A percentile compares a stretch with the other conserved stretches of the same genome.
phyloP scores from a whole-genome alignment of 2,329 filamentous ascomycete genomes.

The Colletotrichum truncatum region DNA sequence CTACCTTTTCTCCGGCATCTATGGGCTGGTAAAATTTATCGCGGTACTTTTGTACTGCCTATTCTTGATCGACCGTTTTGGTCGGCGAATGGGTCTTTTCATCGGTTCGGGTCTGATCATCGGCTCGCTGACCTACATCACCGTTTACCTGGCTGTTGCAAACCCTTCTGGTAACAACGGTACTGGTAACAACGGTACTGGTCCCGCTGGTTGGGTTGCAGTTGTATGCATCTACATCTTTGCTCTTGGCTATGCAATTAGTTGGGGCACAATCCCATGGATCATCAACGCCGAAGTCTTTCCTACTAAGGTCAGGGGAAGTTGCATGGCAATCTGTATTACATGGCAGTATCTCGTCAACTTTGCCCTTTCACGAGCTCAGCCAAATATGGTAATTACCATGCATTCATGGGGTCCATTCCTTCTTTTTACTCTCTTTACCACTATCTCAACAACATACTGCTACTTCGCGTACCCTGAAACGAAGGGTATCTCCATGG shows the following conservation, averaged over 20 bases:
- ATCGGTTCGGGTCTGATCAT: background rate
- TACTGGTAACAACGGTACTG: background rate
- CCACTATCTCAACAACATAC: background rate
- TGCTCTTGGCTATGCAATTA: background rate
- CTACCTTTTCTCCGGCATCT: background rate
- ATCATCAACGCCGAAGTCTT: background rate
- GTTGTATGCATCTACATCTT: background rate
- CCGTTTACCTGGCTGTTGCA: background rate
- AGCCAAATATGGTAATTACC: background rate
- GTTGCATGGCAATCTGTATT: background rate
- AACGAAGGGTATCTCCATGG: conserved; percentile 38
- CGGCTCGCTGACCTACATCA: background rate
- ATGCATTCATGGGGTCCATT: background rate
- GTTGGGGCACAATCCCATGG: background rate
- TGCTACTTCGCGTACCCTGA: conserved; percentile 52
- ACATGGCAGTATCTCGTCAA: background rate
- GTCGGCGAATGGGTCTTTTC: background rate
- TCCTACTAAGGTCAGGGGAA: background rate
- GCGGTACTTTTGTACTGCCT: background rate
- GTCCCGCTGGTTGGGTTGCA: background rate
- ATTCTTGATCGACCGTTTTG: background rate
- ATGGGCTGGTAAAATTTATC: background rate
- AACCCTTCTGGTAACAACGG: background rate
- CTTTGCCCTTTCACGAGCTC: background rate
- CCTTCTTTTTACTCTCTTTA: background rate